Base-by-base conservation (phyloP, 768 basidiomycete species). In the Auricularia sp. region DNA sequence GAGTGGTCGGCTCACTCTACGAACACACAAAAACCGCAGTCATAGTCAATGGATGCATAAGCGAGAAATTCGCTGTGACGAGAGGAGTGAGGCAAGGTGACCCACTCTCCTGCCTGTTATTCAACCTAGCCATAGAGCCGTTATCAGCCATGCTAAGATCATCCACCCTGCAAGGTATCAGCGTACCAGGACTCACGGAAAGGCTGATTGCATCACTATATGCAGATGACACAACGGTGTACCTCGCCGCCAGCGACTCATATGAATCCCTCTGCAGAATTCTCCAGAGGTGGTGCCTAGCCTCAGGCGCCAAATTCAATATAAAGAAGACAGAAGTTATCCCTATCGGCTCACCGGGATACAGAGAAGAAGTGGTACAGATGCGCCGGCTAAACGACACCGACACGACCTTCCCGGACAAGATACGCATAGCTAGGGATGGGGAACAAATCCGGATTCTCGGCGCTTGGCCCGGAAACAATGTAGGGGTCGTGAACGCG, bases 401-500 rank as follows among this genome's bases (percentile, higher is more conserved):
- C 11, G 36, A n/a, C 34, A 60, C 35, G 34, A 6, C 59, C 18
- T 53, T 68, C 12, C 29, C 39, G 0, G 42, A 6, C 4, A 47
- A n/a, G 54, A 62, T 64, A 4, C 29, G 39, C n/a, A 67, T 68
- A 18, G 36, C 35, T 10, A 36, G 35, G 54, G 67, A 68, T 36
- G 62, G 67, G n/a, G 65, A 65, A 64, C 34, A 72, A 0, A 68
- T 74, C 0, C 11, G 77, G 23, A 67, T 75, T 0, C 73, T 79
- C 1, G 77, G 78, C 0, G 73, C 74, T 0, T 74, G 62, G 60
- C 53, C 76, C 0, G 77, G 77, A 0, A 75, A 78, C 61, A 59
- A 62, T 0, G 43, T 71, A 1, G 61, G 73, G 8, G 33, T 68
- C 1, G 39, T 61, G 0, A 63, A 35, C 0, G 42, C 71, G 12